phyloP scores from a whole-genome alignment of 768 basidiomycete species.

The Leccinum boreale region DNA sequence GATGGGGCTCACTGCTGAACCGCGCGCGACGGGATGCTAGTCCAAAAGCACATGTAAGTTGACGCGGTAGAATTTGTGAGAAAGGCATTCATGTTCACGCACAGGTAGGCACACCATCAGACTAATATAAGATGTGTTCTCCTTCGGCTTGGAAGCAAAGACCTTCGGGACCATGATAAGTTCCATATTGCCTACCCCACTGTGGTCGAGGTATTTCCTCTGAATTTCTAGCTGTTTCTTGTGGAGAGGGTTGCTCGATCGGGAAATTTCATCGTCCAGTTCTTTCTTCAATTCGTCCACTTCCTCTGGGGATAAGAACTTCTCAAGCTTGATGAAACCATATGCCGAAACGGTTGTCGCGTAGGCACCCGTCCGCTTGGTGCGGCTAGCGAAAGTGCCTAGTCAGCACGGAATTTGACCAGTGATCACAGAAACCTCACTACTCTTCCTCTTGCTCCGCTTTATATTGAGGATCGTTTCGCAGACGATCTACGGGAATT shows the following conservation, averaged over 20 bases:
- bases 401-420: background rate
- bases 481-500: slow-evolving; percentile 4
- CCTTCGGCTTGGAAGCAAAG: slow-evolving; percentile 6
- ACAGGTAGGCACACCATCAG: slow-evolving; percentile 9
- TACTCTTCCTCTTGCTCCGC: slow-evolving; percentile 14
- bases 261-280: slow-evolving; percentile 7
- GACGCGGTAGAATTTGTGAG: background rate
- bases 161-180: slow-evolving; percentile 17
- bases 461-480: slow-evolving; percentile 10
- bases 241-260: slow-evolving; percentile 2
- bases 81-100: background rate
- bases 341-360: slow-evolving; percentile 14
- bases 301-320: slow-evolving; percentile 11
- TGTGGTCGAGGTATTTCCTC: slow-evolving; percentile 1
- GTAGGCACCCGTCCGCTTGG: slow-evolving; percentile 13
- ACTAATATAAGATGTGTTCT: slow-evolving; percentile 12
- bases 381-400: background rate
- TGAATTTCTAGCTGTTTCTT: slow-evolving; percentile 15
- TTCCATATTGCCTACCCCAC: slow-evolving; percentile 13
- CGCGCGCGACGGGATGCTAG: slow-evolving; percentile 18
- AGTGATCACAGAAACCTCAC: slow-evolving; percentile 1
- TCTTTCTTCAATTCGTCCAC: slow-evolving; percentile 11
- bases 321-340: slow-evolving; percentile 17
- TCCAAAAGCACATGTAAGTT: background rate
- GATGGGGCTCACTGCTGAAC: slow-evolving; percentile 10